A percentile compares a stretch with the other conserved stretches of the same genome.
phyloP scores from a whole-genome alignment of 768 basidiomycete genomes.

The Naganishia onofrii region DNA sequence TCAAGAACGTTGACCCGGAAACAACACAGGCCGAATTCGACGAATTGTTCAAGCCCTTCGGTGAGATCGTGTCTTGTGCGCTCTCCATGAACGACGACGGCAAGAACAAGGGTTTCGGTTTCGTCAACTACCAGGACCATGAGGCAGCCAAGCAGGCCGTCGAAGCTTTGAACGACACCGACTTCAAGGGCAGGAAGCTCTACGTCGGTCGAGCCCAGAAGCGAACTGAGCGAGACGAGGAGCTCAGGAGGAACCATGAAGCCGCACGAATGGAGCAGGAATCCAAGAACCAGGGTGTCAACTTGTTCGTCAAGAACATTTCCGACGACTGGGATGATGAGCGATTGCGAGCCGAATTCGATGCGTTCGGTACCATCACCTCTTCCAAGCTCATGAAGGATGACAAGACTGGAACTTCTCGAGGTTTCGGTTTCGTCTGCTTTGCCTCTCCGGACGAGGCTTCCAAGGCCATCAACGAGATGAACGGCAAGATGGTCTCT shows the following conservation, averaged over 20 bases:
- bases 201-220: constrained; percentile 97
- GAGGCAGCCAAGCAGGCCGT: constrained; percentile 89
- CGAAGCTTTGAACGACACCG: constrained; percentile 80
- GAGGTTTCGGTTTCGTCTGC: constrained; percentile 96
- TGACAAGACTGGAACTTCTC: constrained; percentile 60
- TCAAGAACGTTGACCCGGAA: constrained; percentile 89
- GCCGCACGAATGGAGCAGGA: constrained; percentile 94
- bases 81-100: constrained; percentile 75
- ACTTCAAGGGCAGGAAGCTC: constrained; percentile 79
- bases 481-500: constrained; percentile 99
- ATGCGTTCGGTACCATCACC: constrained; percentile 93
- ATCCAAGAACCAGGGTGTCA: constrained; percentile 97
- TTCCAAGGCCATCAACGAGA: constrained; percentile 97
- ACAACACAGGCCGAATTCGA: constrained; percentile 82
- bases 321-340: constrained; percentile 84
- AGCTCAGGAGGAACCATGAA: constrained; percentile 88
- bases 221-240: constrained; percentile 96
- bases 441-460: constrained; percentile 98
- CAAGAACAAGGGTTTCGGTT: constrained; percentile 94
- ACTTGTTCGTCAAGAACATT: constrained; percentile 99
- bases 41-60: constrained; percentile 71
- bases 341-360: constrained; percentile 91
- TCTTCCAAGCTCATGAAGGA: constrained; percentile 99
- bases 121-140: constrained; percentile 92
- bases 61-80: constrained; percentile 82